Evolutionary conservation across 139 green algal species (phyloP).

Genomic region (Closterium sp.): DNA sequence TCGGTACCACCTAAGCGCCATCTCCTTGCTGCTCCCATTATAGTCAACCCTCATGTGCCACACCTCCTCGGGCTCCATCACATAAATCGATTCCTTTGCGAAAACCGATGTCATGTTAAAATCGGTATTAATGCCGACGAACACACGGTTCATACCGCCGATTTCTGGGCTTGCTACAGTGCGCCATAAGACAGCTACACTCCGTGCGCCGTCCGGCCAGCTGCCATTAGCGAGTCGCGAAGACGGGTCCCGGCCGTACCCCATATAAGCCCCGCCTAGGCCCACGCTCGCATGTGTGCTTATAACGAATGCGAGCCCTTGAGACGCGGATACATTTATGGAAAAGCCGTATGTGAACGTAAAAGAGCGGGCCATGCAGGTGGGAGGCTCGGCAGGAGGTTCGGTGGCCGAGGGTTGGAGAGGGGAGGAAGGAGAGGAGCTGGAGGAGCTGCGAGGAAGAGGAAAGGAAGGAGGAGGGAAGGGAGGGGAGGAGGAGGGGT

Average conservation of each 20-base stretch:
- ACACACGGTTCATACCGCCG: no score
- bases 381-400: not conserved
- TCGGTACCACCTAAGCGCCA: no score
- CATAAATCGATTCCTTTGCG: no score
- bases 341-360: not conserved
- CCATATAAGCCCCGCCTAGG: not conserved
- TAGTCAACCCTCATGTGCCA: no score
- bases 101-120: no score
- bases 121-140: no score
- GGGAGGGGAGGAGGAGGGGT: no score
- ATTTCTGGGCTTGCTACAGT: no score
- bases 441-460: not conserved
- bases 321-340: not conserved
- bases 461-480: not conserved
- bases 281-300: not conserved
- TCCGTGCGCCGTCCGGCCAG: not conserved
- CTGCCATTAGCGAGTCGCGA: not conserved
- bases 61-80: no score
- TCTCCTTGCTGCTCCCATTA: not conserved
- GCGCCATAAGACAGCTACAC: no score
- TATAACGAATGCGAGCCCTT: not conserved
- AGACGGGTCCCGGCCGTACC: not conserved
- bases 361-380: not conserved
- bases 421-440: not conserved
- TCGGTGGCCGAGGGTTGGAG: not conserved